Base-by-base conservation (phyloP, 2,329 filamentous ascomycete species). In the Pseudogymnoascus pannorum region DNA sequence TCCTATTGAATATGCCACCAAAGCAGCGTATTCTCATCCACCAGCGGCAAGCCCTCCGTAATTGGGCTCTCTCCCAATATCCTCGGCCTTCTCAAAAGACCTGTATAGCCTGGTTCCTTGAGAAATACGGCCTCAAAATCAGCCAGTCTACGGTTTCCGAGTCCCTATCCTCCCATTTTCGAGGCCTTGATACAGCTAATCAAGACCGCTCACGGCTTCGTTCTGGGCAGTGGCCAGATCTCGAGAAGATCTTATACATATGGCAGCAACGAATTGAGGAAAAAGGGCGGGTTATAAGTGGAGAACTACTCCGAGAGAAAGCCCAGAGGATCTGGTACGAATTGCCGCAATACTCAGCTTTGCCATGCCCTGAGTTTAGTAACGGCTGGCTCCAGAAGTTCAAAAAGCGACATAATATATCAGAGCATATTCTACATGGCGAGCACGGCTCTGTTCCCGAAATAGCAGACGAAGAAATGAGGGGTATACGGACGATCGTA, bases 331-430 rank as follows among this genome's bases (percentile, higher is more conserved):
- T 65, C 22, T 68, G 63, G 65, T 35, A 33, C 4, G 24, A 61
- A 22, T 64, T 68, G 16, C 31, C 58, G 1, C 40, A 63, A 57
- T 69, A 69, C 48, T 57, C 59, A 16, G 58, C 61, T 18, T 58
- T 36, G 12, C 22, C 59, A 9, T 36, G 35, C 2, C 68, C 67
- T 9, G 35, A 58, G 14, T 69, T 68, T 36, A 69, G 64, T 36
- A 57, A 60, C 18, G 64, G 67, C 16, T 69, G 65, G 68, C 36
- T 69, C 29, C 35, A 59, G 29, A 44, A 61, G 5, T 66, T 67
- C 54, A 65, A 66, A 58, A 48, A 60, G 20, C 62, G 65, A 31
- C 59, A 66, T 24, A 44, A 51, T 51, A 62, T 65, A 35, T 33
- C 42, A 44, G 24, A 58, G 16, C 54, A 33, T 42, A 62, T 35